Base-by-base conservation (phyloP, 768 basidiomycete genomes). In the Arthromyces matolae region DNA sequence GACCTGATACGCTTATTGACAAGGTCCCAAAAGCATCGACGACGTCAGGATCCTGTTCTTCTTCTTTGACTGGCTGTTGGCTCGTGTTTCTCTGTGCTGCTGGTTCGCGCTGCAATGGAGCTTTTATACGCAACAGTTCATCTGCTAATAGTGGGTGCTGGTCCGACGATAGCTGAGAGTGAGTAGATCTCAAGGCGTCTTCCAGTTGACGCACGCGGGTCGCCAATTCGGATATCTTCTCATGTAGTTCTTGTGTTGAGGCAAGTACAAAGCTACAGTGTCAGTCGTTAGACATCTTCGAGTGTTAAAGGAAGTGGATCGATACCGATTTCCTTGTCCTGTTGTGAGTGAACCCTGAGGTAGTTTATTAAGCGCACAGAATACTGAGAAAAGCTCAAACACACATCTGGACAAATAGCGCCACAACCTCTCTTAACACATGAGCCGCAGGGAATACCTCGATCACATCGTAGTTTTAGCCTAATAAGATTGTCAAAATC, bases 351-450 rank as follows among this genome's bases (percentile, higher is more conserved):
- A 87, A 42, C 86, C 86, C 87, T 71, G 23, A 25, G 29, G 27
- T n/a, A 54, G 28, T 44, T 34, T 33, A 12, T 25, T 19, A 36
- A 49, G 18, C 55, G 37, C 36, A 16, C 19, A 24, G 18, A 37
- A 41, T 12, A 14, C 8, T 33, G n/a, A 24, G 36, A 28, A 28
- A 12, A 24, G 39, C 23, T 13, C 22, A 25, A 43, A 36, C 38
- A n/a, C 62, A 84, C 84, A 62, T 90, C 88, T 41, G 88, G 88
- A 63, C 88, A 91, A 53, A 91, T 89, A 47, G 86, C 83, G 41
- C 81, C 83, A 58, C 85, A 87, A 10, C 85, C 86, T 52, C 85
- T 77, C 66, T 90, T 91, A 18, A 89, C 78, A 57, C 88, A 90
- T 1, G 86, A 88, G 53, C 84, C 78, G 58, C 88, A 90, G 8